Base-by-base conservation (phyloP, 331 rosid genomes). In the Phaseolus coccineus region DNA sequence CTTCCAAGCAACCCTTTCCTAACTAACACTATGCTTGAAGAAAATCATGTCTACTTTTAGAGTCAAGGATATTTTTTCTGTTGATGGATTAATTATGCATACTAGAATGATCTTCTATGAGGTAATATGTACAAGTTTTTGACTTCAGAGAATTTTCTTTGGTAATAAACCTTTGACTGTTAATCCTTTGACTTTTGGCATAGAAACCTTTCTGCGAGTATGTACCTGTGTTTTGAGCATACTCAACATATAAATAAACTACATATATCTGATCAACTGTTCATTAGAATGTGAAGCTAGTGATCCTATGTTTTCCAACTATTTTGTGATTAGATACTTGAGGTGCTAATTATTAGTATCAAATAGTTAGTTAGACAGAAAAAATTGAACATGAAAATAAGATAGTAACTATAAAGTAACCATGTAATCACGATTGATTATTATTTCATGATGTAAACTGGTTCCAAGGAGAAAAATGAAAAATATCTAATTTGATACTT, bases 1-100 rank as follows among this genome's bases (percentile, higher is more conserved):
- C 16, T 25, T 9, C 7, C 35, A 14, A 30, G 40, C 8, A 12
- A 30, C 42, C 42, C 22, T 30, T 6, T 61, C 9, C 4, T 56
- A 5, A 56, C 68, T 31, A 62, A 62, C 68, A 77, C 28, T 67
- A 7, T 8, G 25, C 11, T 59, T 9, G 42, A 47, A 53, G 62
- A 73, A 74, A 57, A 28, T 50, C 62, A n/a, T 68, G 27, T 79
- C 69, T 50, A 59, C 31, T 25, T 66, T 63, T 31, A 78, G 47
- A 83, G n/a, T 64, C 40, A 22, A 68, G 56, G 24, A 24, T 50
- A 24, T 51, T 63, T 58, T 71, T 64, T 64, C n/a, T 63, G 56
- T 51, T 59, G 24, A 53, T 55, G 55, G 55, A 71, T 70, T 82
- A 30, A 51, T 65, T 16, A 13, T 67, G 68, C 53, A 51, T 66